A percentile compares a stretch with the other conserved stretches of the same genome.
Conservation (phyloP, 225 moss, liverwort and hornwort species). For the Sphagnum tenellum region DNA sequence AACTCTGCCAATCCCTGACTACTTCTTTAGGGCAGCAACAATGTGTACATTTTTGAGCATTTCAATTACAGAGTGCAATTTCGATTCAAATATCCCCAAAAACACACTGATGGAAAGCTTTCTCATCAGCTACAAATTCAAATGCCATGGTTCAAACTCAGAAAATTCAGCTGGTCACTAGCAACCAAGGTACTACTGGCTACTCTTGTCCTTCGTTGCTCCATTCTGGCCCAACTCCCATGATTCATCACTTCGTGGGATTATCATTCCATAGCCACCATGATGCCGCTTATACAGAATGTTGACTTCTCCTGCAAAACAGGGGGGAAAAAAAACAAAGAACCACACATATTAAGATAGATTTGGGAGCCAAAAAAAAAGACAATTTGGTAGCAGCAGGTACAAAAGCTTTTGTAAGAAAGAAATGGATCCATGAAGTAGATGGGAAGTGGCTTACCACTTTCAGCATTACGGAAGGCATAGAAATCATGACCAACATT, state of each 20-base stretch:
- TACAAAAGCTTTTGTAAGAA: no score
- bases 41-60: no score
- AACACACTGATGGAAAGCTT: no score
- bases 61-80: no score
- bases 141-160: no score
- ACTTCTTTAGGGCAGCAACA: no score
- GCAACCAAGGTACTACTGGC: conserved; percentile 4
- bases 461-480: conserved; percentile 74
- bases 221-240: conserved; percentile 62
- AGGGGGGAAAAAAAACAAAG: background rate
- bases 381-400: background rate
- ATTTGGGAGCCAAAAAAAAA: background rate
- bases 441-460: conserved; percentile 39
- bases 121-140: no score
- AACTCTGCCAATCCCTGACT: no score
- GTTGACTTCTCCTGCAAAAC: conserved; percentile 66
- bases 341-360: background rate
- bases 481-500: conserved; percentile 84
- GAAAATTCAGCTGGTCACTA: no score
- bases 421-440: no score
- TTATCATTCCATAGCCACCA: conserved; percentile 86
- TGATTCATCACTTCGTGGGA: conserved; percentile 59
- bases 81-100: no score
- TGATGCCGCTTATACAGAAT: conserved; percentile 86
- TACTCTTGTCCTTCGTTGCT: conserved; percentile 32